Base-by-base conservation (phyloP, 2,329 filamentous ascomycete species). In the Neonectria magnoliae region DNA sequence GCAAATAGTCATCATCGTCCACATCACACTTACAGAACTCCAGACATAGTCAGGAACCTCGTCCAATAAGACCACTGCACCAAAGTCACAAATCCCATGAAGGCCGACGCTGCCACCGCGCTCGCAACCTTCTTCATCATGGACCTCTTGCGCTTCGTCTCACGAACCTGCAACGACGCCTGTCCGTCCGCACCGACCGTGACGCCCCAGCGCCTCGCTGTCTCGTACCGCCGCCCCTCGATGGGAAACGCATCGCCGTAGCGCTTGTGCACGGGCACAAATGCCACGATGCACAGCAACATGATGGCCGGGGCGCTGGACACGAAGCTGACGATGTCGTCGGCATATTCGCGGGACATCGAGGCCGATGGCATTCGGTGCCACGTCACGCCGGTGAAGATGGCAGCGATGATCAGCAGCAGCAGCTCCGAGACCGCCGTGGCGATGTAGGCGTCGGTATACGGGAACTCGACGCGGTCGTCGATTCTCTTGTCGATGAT, bases 361-460 rank as follows among this genome's bases (percentile, higher is more conserved):
- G 63, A 65, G 0, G 16, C 18, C 2, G 42, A 47, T 8, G 68
- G 68, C 41, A 69, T 41, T n/a, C 71, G 71, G 41, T 72, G 53
- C 71, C 71, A 74, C 9, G 71, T 73, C 13, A 72, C 67, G 10
- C 71, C 63, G 1, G 71, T 73, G 51, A 73, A 73, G 2, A 73
- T 55, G 38, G 71, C 68, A 0, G 62, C 64, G 38, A 73, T 68
- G 31, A 71, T 38, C 1, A 73, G 61, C 1, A 72, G 13, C 8
- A 71, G 29, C 2, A 71, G 10, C 29, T 73, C 71, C 0, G 71
- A 71, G 20, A 67, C 20, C n/a, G 57, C 55, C 8, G 61, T 62
- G 3, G 67, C 52, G n/a, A 73, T 68, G 58, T 65, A 73, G 9
- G 71, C 51, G 53, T 73, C 71, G 10, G 69, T 60, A 54, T 70